phyloP scores from a whole-genome alignment of 2,329 filamentous ascomycete species.

The Diaporthe helianthi region DNA sequence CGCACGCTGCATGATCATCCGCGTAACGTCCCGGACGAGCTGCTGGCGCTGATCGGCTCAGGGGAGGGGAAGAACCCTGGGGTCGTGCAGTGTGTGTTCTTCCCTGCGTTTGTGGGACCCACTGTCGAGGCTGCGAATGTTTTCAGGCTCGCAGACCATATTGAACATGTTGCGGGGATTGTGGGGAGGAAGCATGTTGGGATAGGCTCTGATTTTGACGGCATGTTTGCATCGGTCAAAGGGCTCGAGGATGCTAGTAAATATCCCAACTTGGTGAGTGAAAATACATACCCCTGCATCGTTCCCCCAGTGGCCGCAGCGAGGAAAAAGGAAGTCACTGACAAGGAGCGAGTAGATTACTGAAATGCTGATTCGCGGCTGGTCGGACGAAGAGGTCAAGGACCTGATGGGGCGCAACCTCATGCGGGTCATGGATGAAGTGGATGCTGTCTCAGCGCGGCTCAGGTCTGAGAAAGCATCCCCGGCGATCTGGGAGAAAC shows the following conservation, averaged over 20 bases:
- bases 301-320: too few relatives aligned
- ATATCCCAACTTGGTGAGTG: conserved; percentile 40
- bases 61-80: conserved; percentile 43
- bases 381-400: conserved; percentile 33
- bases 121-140: conserved; percentile 39
- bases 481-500: conserved; percentile 31
- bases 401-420: conserved; percentile 35
- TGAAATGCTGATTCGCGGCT: conserved; percentile 30
- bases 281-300: too few relatives aligned
- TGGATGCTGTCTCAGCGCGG: conserved; percentile 27
- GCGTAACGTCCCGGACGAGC: conserved; percentile 50
- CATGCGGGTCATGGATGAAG: conserved; percentile 34
- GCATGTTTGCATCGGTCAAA: conserved; percentile 40
- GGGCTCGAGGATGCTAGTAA: conserved; percentile 41
- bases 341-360: conserved; percentile 29
- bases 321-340: neutral
- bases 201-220: conserved; percentile 48
- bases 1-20: conserved; percentile 37
- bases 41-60: conserved; percentile 43
- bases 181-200: conserved; percentile 49
- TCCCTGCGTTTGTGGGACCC: conserved; percentile 38
- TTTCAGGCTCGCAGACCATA: conserved; percentile 44
- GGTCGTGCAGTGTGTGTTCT: conserved; percentile 49
- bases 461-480: conserved; percentile 27
- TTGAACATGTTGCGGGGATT: conserved; percentile 40